A percentile compares a stretch with the other conserved stretches of the same genome.
phyloP scores from a whole-genome alignment of 768 basidiomycete species.

The Trametes villosa region DNA sequence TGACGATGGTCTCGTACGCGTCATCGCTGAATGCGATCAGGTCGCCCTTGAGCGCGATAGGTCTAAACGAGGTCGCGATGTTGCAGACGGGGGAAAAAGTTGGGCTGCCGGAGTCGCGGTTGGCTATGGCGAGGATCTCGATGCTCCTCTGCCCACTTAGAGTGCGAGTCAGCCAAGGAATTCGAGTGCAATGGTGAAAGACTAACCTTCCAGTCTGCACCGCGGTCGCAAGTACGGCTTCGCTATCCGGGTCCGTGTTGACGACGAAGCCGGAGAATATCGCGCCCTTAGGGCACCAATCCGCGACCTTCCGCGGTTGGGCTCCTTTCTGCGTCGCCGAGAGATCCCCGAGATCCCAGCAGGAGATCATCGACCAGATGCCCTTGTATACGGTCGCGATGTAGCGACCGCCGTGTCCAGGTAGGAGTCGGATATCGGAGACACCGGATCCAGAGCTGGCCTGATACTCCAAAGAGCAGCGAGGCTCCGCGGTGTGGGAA shows the following conservation, averaged over 20 bases:
- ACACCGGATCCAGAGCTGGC: constrained; percentile 47
- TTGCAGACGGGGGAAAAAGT: constrained; percentile 21
- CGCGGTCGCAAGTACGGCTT: constrained; percentile 56
- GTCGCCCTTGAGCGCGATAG: constrained; percentile 54
- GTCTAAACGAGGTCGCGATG: constrained; percentile 45
- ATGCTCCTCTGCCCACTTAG: constrained; percentile 29
- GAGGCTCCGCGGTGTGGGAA: constrained; percentile 18
- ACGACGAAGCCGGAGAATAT: constrained; percentile 56
- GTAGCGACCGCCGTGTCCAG: constrained; percentile 46
- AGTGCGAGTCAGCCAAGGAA: not conserved
- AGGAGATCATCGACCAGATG: constrained; percentile 61
- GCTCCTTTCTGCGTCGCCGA: not conserved
- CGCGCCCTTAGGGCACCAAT: constrained; percentile 56
- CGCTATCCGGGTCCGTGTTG: constrained; percentile 49
- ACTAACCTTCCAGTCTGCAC: constrained; percentile 32
- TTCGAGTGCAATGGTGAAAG: not conserved
- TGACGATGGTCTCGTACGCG: constrained; percentile 51
- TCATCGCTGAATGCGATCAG: constrained; percentile 60
- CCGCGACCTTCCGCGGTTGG: constrained; percentile 32
- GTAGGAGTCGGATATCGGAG: constrained; percentile 58
- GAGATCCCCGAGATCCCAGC: constrained; percentile 51
- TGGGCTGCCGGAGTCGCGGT: not conserved
- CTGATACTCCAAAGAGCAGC: constrained; percentile 18
- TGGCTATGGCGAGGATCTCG: constrained; percentile 38
- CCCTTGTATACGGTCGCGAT: constrained; percentile 59